A percentile compares a stretch with the other conserved stretches of the same genome.
These are phyloP conservation scores for Fimicolochytrium jonesii DNA, from an alignment of 192 early-diverging fungal genomes.

Conservation along the genomic window DNA sequence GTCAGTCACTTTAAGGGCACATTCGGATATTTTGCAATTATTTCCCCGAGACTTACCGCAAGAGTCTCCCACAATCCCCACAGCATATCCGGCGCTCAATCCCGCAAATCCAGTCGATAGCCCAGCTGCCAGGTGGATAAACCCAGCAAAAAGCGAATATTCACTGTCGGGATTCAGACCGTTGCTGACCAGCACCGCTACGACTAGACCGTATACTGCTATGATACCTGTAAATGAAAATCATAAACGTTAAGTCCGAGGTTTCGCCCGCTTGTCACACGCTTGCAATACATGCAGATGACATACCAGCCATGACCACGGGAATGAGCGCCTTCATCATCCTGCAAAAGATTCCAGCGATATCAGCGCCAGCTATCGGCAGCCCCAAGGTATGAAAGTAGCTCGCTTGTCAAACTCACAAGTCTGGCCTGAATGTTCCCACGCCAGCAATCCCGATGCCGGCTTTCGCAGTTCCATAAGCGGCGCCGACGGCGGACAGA, in stretches of 20 bases:
- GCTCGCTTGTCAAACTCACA: too few species aligned
- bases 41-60: too few species aligned
- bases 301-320: slow-evolving; percentile 82
- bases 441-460: slow-evolving; percentile 95
- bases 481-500: slow-evolving; percentile 90
- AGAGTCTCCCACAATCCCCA: slow-evolving; percentile 95
- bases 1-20: too few species aligned
- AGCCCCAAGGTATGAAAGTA: not conserved
- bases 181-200: slow-evolving; percentile 77
- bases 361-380: too few species aligned
- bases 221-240: slow-evolving; percentile 78
- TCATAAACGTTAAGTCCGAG: slow-evolving; percentile 9
- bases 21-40: too few species aligned
- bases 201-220: slow-evolving; percentile 96
- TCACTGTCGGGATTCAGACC: slow-evolving; percentile 32
- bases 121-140: slow-evolving; percentile 93
- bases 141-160: slow-evolving; percentile 65
- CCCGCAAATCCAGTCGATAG: slow-evolving; percentile 89
- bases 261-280: not conserved
- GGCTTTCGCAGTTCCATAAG: slow-evolving; percentile 96
- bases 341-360: slow-evolving; percentile 17
- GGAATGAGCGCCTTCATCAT: slow-evolving; percentile 75
- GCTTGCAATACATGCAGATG: not conserved
- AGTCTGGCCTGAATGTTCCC: slow-evolving; percentile 87
- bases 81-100: slow-evolving; percentile 93